Percentiles rank a stretch among this genome's conserved stretches.
phyloP scores from a whole-genome alignment of 192 early-diverging fungal genomes.

The Phlyctochytrium bullatum region DNA sequence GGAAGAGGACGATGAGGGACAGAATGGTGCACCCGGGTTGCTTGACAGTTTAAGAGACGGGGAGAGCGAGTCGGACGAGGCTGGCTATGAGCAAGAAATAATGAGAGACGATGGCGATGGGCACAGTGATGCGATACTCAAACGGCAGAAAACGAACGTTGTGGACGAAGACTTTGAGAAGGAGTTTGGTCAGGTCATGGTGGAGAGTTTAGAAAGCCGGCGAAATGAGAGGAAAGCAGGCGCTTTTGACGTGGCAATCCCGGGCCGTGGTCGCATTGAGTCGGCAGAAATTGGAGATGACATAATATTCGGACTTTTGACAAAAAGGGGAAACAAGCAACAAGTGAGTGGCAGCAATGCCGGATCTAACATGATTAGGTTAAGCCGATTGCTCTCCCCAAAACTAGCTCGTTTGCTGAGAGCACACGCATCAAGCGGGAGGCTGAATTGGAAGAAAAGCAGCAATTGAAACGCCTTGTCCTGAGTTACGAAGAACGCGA shows the following conservation, averaged over 20 bases:
- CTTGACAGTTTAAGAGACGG: constrained; percentile 45
- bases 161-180: constrained; percentile 87
- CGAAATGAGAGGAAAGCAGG: constrained; percentile 73
- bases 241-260: constrained; percentile 87
- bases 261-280: constrained; percentile 45
- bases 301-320: constrained; percentile 77
- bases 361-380: constrained; percentile 29
- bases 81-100: constrained; percentile 5
- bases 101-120: constrained; percentile 49
- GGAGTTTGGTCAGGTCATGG: constrained; percentile 87
- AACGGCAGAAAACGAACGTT: constrained; percentile 56
- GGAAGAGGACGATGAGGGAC: constrained; percentile 36
- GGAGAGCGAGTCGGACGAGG: constrained; percentile 24
- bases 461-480: constrained; percentile 87
- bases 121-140: constrained; percentile 42
- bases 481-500: constrained; percentile 86
- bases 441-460: constrained; percentile 82
- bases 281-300: constrained; percentile 30
- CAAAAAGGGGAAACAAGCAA: constrained; percentile 83
- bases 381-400: constrained; percentile 74
- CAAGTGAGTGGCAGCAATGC: constrained; percentile 41
- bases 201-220: constrained; percentile 83
- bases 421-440: constrained; percentile 82
- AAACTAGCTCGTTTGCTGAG: constrained; percentile 77
- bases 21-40: constrained; percentile 31